Conservation (phyloP, 2,329 filamentous ascomycete species). For the Trichoderma hamatum region DNA sequence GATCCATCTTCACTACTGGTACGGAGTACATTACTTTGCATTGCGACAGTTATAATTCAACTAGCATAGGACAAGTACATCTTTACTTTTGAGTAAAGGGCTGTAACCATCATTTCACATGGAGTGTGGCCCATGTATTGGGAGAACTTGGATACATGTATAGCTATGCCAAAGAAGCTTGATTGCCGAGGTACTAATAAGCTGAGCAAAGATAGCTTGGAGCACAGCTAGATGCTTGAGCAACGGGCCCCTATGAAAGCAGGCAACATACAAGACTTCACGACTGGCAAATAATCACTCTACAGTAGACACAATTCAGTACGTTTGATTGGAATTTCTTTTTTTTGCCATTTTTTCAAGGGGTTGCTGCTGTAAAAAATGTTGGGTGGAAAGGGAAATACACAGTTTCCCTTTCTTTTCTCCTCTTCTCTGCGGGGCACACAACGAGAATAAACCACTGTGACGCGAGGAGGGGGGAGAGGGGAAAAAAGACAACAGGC, state of each 20-base stretch:
- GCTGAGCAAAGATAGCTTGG: neutral
- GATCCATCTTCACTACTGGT: neutral
- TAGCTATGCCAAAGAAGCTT: neutral
- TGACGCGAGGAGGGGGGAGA: constrained; percentile 12
- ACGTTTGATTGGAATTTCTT: constrained; percentile 25
- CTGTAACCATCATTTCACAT: neutral
- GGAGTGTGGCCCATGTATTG: neutral
- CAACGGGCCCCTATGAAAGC: neutral
- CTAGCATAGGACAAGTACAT: neutral
- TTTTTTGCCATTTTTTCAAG: constrained; percentile 27
- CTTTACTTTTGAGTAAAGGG: neutral
- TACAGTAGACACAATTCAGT: neutral
- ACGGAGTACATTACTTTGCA: neutral
- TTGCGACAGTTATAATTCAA: neutral
- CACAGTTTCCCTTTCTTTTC: constrained; percentile 14
- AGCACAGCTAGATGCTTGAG: neutral
- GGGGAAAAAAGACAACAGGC: constrained; percentile 24
- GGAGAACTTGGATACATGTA: neutral
- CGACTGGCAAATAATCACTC: neutral
- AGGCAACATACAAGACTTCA: neutral
- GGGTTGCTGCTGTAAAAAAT: constrained; percentile 19
- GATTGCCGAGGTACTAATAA: neutral
- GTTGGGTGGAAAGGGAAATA: constrained; percentile 14
- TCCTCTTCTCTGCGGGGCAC: constrained; percentile 23
- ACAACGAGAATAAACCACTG: constrained; percentile 25